Percentiles rank a stretch among this genome's conserved stretches.
phyloP scores from a whole-genome alignment of 2,329 filamentous ascomycete species.

The Rutstroemia sp. region DNA sequence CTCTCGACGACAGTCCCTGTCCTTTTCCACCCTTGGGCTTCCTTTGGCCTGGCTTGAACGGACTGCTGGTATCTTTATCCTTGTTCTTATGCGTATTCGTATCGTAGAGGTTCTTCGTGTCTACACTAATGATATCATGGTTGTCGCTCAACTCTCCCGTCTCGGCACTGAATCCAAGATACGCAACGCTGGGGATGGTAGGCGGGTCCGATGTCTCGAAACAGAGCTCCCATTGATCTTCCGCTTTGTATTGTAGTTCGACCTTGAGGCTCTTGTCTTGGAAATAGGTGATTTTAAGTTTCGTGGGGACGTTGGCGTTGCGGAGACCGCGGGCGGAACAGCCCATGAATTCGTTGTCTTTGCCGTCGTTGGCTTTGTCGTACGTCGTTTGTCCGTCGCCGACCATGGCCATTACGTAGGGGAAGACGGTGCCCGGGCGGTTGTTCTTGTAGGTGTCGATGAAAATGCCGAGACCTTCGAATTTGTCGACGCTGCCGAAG shows the following conservation, averaged over 20 bases:
- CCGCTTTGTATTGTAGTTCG: constrained; percentile 89
- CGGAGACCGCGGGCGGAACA: constrained; percentile 92
- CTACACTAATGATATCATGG: constrained; percentile 88
- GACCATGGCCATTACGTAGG: constrained; percentile 97
- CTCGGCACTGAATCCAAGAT: constrained; percentile 76
- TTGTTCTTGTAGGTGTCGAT: constrained; percentile 99
- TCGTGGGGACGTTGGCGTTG: constrained; percentile 71
- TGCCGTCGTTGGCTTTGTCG: constrained; percentile 91
- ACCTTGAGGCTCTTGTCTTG: constrained; percentile 87
- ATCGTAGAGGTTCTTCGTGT: constrained; percentile 82
- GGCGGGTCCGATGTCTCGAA: constrained; percentile 68
- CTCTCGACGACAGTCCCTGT: constrained; percentile 13
- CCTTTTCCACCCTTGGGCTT: constrained; percentile 9
- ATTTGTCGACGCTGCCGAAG: constrained; percentile 81
- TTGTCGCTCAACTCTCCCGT: constrained; percentile 96
- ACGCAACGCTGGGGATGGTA: constrained; percentile 70
- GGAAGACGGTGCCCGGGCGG: constrained; percentile 88
- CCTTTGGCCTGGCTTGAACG: not conserved
- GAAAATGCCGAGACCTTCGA: constrained; percentile 87
- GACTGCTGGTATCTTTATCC: not conserved
- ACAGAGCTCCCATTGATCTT: constrained; percentile 82
- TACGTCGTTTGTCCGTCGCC: constrained; percentile 86
- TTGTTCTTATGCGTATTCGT: constrained; percentile 34
- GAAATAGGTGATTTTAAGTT: constrained; percentile 88
- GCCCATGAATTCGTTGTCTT: constrained; percentile 83